Conservation (phyloP, 306 rosid genomes). For the Rosa rugosa region DNA sequence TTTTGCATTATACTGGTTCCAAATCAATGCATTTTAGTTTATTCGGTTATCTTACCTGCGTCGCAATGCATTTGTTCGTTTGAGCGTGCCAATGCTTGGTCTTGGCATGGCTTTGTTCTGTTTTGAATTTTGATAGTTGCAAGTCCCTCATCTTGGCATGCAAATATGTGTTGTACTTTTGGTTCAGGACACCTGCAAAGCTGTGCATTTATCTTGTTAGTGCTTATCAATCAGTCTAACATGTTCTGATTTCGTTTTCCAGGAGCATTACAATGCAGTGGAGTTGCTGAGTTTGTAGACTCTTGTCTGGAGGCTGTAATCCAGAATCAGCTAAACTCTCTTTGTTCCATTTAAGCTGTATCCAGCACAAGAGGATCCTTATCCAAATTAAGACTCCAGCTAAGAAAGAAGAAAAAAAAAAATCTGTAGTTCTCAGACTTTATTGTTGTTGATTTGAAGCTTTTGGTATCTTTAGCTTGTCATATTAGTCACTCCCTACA, state of each 20-base stretch:
- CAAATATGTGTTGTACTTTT: not conserved
- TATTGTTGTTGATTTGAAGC: not conserved
- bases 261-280: conserved; percentile 2
- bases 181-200: not conserved
- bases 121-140: not conserved
- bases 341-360: not conserved
- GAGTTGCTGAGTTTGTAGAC: not conserved
- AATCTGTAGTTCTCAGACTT: not conserved
- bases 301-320: not conserved
- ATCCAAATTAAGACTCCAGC: not conserved
- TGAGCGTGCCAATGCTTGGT: not conserved
- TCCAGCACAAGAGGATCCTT: not conserved
- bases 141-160: not conserved
- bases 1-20: too few relatives aligned
- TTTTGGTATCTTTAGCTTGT: not conserved
- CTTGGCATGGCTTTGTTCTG: too few relatives aligned
- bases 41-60: not conserved
- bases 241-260: not conserved
- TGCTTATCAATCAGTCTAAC: conserved; percentile 6
- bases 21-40: not conserved
- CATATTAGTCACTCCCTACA: not conserved
- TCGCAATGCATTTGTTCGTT: not conserved
- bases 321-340: not conserved
- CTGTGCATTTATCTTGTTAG: not conserved
- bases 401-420: not conserved